Evolutionary conservation across 495 filamentous ascomycete species (phyloP), one percentile per base, ranked within the genome.

Genomic region (Viridothelium virens): DNA sequence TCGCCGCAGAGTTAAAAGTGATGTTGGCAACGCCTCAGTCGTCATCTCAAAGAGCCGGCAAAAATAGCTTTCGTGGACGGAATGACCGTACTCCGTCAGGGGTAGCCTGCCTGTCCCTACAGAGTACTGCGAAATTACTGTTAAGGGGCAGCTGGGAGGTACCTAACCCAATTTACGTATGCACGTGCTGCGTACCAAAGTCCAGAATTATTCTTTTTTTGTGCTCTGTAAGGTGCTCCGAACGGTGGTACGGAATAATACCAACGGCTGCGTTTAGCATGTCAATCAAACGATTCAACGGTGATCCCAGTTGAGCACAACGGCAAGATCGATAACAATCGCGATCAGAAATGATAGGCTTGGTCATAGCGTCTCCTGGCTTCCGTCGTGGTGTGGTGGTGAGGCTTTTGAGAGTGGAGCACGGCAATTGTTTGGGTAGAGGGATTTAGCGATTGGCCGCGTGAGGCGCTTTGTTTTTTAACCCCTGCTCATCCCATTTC

Each of bases 401-500:
- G 48, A 5, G 5, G 9, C 25, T 14, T 53, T 16, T 46, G 41
- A 46, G 41, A 7, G 9, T 16, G 7, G 41, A 18, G 18, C 31
- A 59, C 7, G 53, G 53, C 11, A 59, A 36, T 59, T 59, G 53
- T 59, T 33, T 33, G n/a, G 25, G 25, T 25, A 25, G 25, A 25
- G 25, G 25, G 25, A 25, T 25, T 25, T 25, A 25, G 25, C 25
- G 25, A 25, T 10, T 18, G 11, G 48, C 12, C 31, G 31, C 53
- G 31, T 36, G 53, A 59, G 53, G 25, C 53, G 53, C 53, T 59
- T 33, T 59, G 53, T 59, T 59, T 59, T 31, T 36, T 59, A 31
- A 31, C 53, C 53, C 53, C 53, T 59, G 53, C 25, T 7, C 53
- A 59, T 36, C 11, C 33, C 53, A 59, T 59, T 59, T 59, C 53